These are phyloP conservation scores for Serendipita sp. DNA, from an alignment of 768 basidiomycete species.

Conservation along the genomic window DNA sequence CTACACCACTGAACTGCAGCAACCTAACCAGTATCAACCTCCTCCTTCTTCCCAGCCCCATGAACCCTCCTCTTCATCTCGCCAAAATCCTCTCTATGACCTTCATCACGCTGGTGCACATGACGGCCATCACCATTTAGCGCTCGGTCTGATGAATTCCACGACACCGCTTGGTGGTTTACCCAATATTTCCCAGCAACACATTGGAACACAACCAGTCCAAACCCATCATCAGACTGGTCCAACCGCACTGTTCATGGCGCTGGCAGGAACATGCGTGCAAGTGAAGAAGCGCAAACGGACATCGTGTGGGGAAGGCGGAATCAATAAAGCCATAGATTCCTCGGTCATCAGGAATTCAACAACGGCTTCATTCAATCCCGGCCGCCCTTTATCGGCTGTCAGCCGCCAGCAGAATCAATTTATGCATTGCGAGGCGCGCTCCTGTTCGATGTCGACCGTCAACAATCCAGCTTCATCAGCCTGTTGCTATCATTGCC, in stretches of 20 bases:
- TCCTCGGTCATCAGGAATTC: background rate
- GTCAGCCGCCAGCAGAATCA: background rate
- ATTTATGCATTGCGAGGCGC: background rate
- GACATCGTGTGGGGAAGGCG: background rate
- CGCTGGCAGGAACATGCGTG: background rate
- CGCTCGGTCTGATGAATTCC: too few species aligned
- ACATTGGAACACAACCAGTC: too few species aligned
- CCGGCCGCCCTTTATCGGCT: background rate
- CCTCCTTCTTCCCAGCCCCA: too few species aligned
- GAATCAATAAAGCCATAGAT: background rate
- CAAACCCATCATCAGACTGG: too few species aligned
- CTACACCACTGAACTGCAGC: too few species aligned
- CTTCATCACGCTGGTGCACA: background rate
- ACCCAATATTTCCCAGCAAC: too few species aligned
- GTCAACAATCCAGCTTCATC: background rate
- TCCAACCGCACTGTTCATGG: too few species aligned
- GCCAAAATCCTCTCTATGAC: background rate
- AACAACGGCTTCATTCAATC: background rate
- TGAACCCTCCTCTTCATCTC: too few species aligned
- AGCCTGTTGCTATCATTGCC: background rate
- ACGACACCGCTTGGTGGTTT: background rate
- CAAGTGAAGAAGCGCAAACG: slow-evolving; percentile 6
- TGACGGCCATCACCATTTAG: background rate
- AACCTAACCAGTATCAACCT: too few species aligned
- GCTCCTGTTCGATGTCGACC: background rate